phyloP scores from a whole-genome alignment of 345 rosid species.

The Arabis alpina region DNA sequence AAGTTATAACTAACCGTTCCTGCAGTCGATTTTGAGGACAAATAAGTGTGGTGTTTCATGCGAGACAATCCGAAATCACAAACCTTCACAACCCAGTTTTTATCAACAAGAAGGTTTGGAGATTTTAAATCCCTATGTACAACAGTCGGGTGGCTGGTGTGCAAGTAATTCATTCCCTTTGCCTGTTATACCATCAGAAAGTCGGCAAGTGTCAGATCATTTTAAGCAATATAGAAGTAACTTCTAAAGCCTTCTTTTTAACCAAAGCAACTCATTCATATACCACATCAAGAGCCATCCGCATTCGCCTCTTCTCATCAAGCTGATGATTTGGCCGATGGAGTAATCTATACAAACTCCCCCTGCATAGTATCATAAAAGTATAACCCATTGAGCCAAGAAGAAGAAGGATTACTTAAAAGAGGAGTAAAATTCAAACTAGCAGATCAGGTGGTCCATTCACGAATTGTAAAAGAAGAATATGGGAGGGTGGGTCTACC shows the following conservation, averaged over 20 bases:
- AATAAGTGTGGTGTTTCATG: constrained; percentile 82
- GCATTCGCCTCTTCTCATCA: constrained; percentile 88
- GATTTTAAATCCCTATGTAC: constrained; percentile 98
- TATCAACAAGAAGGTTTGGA: constrained; percentile 96
- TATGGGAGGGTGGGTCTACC: constrained; percentile 53
- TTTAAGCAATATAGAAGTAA: constrained; percentile 3
- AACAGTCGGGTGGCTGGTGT: constrained; percentile 88
- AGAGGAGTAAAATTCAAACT: constrained; percentile 11
- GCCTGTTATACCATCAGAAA: constrained; percentile 60
- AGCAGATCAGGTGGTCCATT: constrained; percentile 7
- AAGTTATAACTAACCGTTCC: constrained; percentile 70
- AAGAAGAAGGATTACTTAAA: constrained; percentile 8
- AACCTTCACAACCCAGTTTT: constrained; percentile 97
- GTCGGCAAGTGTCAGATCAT: constrained; percentile 10
- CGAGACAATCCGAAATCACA: constrained; percentile 99
- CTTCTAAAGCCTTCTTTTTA: constrained; percentile 5
- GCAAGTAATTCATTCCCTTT: constrained; percentile 96
- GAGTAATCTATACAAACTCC: constrained; percentile 87
- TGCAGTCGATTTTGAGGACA: constrained; percentile 95
- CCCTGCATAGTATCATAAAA: constrained; percentile 57
- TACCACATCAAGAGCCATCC: constrained; percentile 99
- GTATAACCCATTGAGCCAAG: not conserved
- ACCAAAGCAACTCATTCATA: constrained; percentile 25
- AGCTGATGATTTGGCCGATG: constrained; percentile 80
- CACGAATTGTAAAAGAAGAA: constrained; percentile 20